Conservation (phyloP, 1,284 basidiomycete genomes). For the Phylloboletellus chloephorus region DNA sequence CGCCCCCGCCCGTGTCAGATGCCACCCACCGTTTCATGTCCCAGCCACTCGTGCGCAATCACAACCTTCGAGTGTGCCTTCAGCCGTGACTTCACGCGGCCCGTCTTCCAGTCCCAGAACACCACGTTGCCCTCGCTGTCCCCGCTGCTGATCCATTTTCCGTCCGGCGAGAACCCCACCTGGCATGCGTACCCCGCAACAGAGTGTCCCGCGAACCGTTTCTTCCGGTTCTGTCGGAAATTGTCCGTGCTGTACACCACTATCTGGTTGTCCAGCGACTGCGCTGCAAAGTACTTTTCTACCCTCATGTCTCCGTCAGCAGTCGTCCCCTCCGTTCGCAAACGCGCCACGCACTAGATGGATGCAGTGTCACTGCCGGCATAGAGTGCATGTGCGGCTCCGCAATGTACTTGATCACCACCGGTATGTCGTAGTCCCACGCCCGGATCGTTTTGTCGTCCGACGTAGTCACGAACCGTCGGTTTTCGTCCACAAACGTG, state of each 20-base stretch:
- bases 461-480: constrained; percentile 96
- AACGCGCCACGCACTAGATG: constrained; percentile 66
- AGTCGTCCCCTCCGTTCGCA: no score
- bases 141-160: constrained; percentile 94
- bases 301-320: no score
- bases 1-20: constrained; percentile 3
- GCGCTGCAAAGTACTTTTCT: constrained; percentile 96
- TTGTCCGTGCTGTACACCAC: constrained; percentile 94
- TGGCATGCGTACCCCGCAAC: constrained; percentile 96
- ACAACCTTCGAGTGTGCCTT: constrained; percentile 92
- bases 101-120: constrained; percentile 99
- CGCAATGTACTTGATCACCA: constrained; percentile 99
- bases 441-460: constrained; percentile 99
- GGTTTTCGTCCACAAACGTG: constrained; percentile 95
- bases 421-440: constrained; percentile 98
- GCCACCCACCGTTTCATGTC: constrained; percentile 86
- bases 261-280: constrained; percentile 98
- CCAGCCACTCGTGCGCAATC: constrained; percentile 96
- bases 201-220: constrained; percentile 94
- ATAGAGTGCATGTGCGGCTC: constrained; percentile 99
- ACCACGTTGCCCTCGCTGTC: constrained; percentile 94
- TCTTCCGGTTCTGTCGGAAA: constrained; percentile 97
- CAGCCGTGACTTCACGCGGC: constrained; percentile 85
- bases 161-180: constrained; percentile 95
- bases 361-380: constrained; percentile 94